Conservation (phyloP, 2,329 filamentous ascomycete genomes). For the Ophiostoma sp. region DNA sequence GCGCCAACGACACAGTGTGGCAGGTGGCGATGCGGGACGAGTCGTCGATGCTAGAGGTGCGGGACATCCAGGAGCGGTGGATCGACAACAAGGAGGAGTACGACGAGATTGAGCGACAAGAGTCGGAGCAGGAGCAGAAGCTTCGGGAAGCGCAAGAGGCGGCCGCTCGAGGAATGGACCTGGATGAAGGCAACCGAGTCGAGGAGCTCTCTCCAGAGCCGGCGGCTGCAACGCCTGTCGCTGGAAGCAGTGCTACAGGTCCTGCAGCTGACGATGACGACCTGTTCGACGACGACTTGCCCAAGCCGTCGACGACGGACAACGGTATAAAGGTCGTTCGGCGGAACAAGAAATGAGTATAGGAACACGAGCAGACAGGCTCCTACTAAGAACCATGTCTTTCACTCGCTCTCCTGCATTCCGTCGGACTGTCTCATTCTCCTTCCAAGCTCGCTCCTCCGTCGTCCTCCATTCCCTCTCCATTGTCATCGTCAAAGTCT, state of each 20-base stretch:
- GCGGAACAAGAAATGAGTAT: slow-evolving; percentile 51
- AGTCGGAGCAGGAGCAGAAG: slow-evolving; percentile 75
- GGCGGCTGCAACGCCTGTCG: slow-evolving; percentile 34
- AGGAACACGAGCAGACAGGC: too few relatives aligned
- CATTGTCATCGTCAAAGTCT: slow-evolving; percentile 38
- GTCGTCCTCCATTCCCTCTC: slow-evolving; percentile 28
- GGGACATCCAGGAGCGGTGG: slow-evolving; percentile 95
- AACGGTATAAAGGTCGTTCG: slow-evolving; percentile 72
- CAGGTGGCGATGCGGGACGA: slow-evolving; percentile 86
- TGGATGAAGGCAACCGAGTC: slow-evolving; percentile 48
- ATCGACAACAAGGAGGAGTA: slow-evolving; percentile 85
- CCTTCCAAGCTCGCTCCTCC: slow-evolving; percentile 11
- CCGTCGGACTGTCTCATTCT: background rate
- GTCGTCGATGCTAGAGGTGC: slow-evolving; percentile 72
- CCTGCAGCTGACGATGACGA: slow-evolving; percentile 45
- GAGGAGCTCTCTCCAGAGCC: slow-evolving; percentile 33
- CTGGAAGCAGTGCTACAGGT: slow-evolving; percentile 32
- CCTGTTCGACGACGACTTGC: slow-evolving; percentile 28
- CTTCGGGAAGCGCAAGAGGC: slow-evolving; percentile 36
- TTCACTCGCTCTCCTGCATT: background rate
- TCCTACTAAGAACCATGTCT: background rate
- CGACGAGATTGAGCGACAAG: slow-evolving; percentile 74
- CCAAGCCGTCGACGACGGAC: slow-evolving; percentile 23
- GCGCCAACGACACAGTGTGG: slow-evolving; percentile 96
- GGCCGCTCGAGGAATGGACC: slow-evolving; percentile 39